Base-by-base conservation (phyloP, 768 basidiomycete genomes). In the Boletus speciosus region DNA sequence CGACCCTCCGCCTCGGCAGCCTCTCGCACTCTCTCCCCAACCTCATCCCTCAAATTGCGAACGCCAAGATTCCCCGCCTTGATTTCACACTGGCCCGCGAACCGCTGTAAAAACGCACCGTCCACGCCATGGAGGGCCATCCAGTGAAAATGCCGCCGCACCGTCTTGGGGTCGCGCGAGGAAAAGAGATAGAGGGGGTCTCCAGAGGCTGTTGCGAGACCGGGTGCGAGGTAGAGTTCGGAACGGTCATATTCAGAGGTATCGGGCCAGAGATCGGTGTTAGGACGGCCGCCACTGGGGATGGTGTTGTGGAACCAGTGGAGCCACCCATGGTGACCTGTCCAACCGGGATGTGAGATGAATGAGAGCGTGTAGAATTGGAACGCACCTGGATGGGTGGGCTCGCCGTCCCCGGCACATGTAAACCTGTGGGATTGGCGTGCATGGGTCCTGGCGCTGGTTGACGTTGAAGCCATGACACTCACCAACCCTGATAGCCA, bases 401-500 rank as follows among this genome's bases (percentile, higher is more conserved):
- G 84, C 44, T 79, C 76, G 4, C 88, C 86, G 60, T 89, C 87
- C 16, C 83, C 84, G 1, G 73, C 71, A 61, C 86, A 89, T 21
- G 83, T 84, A 63, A 88, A 90, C 88, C 88, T 88, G 62, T 6
- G 10, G 14, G 1, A 10, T 11, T 16, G 11, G 25, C 19, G 19
- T 19, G 43, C 35, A 12, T 25, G 34, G 15, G 10, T 34, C 9
- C 27, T 27, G 6, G 25, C 1, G 7, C 15, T 7, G 6, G 41
- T 16, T 16, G 25, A 10, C 8, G 16, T 15, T 2, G 3, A 5
- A 4, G 6, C 15, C 14, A 23, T 14, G 19, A 16, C 47, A 61
- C 81, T 52, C 49, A 89, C 90, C 90, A 93, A 67, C 90, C 91
- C 71, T 93, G 91, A 67, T 93, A 93, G 35, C 90, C 90, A 0